Evolutionary conservation across 768 basidiomycete genomes (phyloP).

Genomic region (Pisolithus tinctorius): DNA sequence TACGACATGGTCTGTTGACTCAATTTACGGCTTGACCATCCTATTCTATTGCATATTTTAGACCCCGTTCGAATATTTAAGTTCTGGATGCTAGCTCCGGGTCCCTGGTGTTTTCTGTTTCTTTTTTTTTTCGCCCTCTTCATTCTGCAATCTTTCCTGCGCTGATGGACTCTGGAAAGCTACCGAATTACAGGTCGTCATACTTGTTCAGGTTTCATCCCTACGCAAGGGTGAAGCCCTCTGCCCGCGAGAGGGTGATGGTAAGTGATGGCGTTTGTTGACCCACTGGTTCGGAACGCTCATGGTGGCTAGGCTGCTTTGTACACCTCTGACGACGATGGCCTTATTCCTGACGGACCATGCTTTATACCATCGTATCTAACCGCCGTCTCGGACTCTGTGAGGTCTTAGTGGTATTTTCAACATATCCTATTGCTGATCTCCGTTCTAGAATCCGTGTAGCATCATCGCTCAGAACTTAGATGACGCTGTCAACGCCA

Average conservation of each 20-base stretch:
- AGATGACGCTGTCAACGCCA: too few species aligned
- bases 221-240: slow-evolving; percentile 4
- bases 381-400: not conserved
- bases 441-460: too few species aligned
- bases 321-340: not conserved
- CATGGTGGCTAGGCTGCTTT: not conserved
- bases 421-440: not conserved
- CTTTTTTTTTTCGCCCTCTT: not conserved
- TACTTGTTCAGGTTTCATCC: slow-evolving; percentile 8
- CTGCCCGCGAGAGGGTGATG: slow-evolving; percentile 4
- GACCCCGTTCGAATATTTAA: slow-evolving; percentile 3
- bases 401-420: not conserved
- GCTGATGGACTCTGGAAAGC: not conserved
- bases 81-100: not conserved
- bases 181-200: slow-evolving; percentile 7
- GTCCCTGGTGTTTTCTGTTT: not conserved
- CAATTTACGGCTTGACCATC: not conserved
- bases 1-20: not conserved
- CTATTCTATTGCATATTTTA: not conserved
- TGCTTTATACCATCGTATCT: not conserved
- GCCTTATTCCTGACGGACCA: not conserved
- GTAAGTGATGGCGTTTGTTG: not conserved
- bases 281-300: too few species aligned
- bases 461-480: too few species aligned
- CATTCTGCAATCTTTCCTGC: not conserved